Conservation (phyloP, 805 yeast genomes). For the Sugiyamaella qingdaonensis region DNA sequence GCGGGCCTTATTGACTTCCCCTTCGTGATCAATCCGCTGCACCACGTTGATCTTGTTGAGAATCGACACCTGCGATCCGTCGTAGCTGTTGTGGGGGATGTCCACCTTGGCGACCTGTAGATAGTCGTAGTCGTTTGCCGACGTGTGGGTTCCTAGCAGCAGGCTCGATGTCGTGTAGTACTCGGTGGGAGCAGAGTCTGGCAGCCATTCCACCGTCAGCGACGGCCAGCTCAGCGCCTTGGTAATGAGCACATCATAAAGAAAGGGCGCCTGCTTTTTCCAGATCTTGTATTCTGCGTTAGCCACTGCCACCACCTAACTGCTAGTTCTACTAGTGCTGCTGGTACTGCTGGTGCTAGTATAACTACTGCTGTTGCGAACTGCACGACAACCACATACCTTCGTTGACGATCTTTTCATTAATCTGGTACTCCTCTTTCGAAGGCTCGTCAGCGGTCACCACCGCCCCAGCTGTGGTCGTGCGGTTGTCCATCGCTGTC, state of each 20-base stretch:
- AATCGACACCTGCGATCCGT: conserved; percentile 2
- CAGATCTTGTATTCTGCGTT: conserved; percentile 48
- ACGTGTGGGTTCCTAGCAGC: conserved; percentile 62
- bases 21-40: conserved; percentile 57
- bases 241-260: conserved; percentile 54
- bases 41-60: conserved; percentile 36
- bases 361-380: too few species aligned
- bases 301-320: not conserved
- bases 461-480: not conserved
- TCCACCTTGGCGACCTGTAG: conserved; percentile 38
- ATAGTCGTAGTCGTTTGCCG: conserved; percentile 49
- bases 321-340: too few species aligned
- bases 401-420: conserved; percentile 25
- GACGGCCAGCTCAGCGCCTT: conserved; percentile 60
- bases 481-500: not conserved
- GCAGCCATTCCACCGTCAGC: conserved; percentile 57
- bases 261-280: conserved; percentile 59
- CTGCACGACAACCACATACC: conserved; percentile 18
- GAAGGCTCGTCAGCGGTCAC: conserved; percentile 2
- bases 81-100: conserved; percentile 28
- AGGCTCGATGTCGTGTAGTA: conserved; percentile 41
- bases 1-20: conserved; percentile 62
- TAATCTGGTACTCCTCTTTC: conserved; percentile 19
- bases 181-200: conserved; percentile 37
- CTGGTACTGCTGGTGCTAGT: too few species aligned